phyloP scores from a whole-genome alignment of 1,284 basidiomycete species.

The Sparassis latifolia region DNA sequence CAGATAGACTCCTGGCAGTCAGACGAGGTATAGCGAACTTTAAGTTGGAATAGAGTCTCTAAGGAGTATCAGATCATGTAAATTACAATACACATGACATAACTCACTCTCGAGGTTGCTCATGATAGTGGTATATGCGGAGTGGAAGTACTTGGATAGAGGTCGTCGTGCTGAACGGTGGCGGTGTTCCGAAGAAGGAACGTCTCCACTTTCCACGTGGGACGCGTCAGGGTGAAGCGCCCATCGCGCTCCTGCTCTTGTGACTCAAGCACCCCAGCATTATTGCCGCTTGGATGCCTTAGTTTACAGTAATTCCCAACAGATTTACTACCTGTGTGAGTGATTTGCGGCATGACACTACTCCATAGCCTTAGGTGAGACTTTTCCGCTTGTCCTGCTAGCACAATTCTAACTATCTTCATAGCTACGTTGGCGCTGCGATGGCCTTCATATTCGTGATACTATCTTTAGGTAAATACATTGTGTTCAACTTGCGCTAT shows the following conservation, averaged over 20 bases:
- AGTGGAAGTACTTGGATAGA: neutral
- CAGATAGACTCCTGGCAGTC: constrained; percentile 7
- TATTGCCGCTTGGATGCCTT: too few relatives aligned
- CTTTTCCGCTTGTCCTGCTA: neutral
- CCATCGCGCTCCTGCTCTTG: too few relatives aligned
- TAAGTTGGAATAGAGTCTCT: constrained; percentile 96
- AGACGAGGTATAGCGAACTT: constrained; percentile 41
- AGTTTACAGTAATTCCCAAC: too few relatives aligned
- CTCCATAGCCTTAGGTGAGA: constrained; percentile 18
- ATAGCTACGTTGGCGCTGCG: constrained; percentile 29
- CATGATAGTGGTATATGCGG: constrained; percentile 37
- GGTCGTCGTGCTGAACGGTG: neutral
- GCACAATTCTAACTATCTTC: neutral
- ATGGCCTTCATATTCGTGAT: constrained; percentile 31
- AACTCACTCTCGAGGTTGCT: constrained; percentile 85
- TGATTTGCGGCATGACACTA: constrained; percentile 9
- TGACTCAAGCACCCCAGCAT: too few relatives aligned
- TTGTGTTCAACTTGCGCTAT: neutral
- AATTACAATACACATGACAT: neutral
- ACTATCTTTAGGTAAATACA: constrained; percentile 27
- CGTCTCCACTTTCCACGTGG: too few relatives aligned
- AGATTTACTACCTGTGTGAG: too few relatives aligned
- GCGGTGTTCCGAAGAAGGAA: too few relatives aligned
- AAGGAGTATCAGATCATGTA: constrained; percentile 22
- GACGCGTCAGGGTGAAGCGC: too few relatives aligned